phyloP scores from a whole-genome alignment of 306 rosid genomes.

The Hylodesmum podocarpum region DNA sequence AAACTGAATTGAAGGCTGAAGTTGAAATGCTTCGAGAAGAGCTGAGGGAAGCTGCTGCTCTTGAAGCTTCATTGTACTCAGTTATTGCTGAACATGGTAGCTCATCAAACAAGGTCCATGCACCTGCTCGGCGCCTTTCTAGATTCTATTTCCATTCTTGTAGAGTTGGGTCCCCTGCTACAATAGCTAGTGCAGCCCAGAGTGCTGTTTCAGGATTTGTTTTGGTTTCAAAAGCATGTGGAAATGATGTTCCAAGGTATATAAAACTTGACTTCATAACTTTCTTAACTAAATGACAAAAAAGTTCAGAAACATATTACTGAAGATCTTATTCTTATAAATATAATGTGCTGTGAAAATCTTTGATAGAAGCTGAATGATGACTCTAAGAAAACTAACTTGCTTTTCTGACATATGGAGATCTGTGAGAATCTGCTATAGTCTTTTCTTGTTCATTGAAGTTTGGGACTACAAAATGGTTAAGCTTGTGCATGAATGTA shows the following conservation, averaged over 20 bases:
- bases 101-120: slow-evolving; percentile 78
- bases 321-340: slow-evolving; percentile 18
- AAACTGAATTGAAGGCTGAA: slow-evolving; percentile 49
- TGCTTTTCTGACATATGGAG: background rate
- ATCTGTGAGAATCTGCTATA: background rate
- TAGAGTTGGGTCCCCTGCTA: slow-evolving; percentile 52
- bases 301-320: slow-evolving; percentile 4
- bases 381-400: background rate
- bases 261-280: slow-evolving; percentile 20
- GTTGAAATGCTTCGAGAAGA: slow-evolving; percentile 76
- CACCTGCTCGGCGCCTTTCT: slow-evolving; percentile 91
- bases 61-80: slow-evolving; percentile 79
- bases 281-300: slow-evolving; percentile 14
- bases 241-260: slow-evolving; percentile 94
- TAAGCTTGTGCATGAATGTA: slow-evolving; percentile 8
- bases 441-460: slow-evolving; percentile 6
- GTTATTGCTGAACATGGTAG: slow-evolving; percentile 83
- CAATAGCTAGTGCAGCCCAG: slow-evolving; percentile 66
- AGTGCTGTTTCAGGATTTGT: slow-evolving; percentile 75
- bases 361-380: background rate
- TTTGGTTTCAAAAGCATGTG: slow-evolving; percentile 86
- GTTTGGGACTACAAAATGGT: background rate
- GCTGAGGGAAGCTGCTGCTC: slow-evolving; percentile 84
- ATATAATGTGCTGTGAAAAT: background rate
- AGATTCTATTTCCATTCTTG: slow-evolving; percentile 76